Evolutionary conservation across 768 basidiomycete genomes (phyloP).

Genomic region (Galerina marginata): DNA sequence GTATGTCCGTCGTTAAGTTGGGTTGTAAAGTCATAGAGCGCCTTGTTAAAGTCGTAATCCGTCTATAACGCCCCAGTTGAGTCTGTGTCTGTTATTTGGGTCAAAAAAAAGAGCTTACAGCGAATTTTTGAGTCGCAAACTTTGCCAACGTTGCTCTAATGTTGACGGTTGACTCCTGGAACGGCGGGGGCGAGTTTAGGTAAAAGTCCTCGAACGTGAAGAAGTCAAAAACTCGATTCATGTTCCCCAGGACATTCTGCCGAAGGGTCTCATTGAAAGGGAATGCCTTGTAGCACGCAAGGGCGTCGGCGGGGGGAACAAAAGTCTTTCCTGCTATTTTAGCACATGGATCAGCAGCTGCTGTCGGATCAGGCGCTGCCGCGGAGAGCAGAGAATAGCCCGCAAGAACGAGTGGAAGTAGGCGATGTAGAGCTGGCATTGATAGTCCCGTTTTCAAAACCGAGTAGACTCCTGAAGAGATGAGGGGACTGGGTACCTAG

Average conservation of each 20-base stretch:
- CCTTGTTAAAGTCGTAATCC: constrained; percentile 69
- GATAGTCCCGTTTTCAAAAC: no score
- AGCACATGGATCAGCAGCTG: constrained; percentile 41
- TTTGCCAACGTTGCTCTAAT: constrained; percentile 54
- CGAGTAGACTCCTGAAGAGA: no score
- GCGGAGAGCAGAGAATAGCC: constrained; percentile 3
- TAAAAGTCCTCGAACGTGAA: constrained; percentile 61
- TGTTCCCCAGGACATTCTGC: constrained; percentile 54
- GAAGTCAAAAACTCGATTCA: constrained; percentile 56
- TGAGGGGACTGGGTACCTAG: no score
- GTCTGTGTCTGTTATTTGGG: neutral
- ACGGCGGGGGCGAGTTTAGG: constrained; percentile 54
- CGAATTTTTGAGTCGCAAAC: constrained; percentile 53
- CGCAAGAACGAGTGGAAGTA: neutral
- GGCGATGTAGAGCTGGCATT: neutral
- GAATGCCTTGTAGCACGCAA: constrained; percentile 63
- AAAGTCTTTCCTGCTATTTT: constrained; percentile 48
- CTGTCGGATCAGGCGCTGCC: constrained; percentile 22
- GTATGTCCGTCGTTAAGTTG: constrained; percentile 72
- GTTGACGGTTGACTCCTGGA: constrained; percentile 59
- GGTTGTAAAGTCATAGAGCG: constrained; percentile 58
- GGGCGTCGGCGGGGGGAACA: constrained; percentile 55
- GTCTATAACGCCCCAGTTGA: constrained; percentile 41
- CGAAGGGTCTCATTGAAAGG: constrained; percentile 62
- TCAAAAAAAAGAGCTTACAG: constrained; percentile 32